These are phyloP conservation scores for Podaxis carcinomalis DNA, from an alignment of 768 basidiomycete genomes.

Conservation along the genomic window DNA sequence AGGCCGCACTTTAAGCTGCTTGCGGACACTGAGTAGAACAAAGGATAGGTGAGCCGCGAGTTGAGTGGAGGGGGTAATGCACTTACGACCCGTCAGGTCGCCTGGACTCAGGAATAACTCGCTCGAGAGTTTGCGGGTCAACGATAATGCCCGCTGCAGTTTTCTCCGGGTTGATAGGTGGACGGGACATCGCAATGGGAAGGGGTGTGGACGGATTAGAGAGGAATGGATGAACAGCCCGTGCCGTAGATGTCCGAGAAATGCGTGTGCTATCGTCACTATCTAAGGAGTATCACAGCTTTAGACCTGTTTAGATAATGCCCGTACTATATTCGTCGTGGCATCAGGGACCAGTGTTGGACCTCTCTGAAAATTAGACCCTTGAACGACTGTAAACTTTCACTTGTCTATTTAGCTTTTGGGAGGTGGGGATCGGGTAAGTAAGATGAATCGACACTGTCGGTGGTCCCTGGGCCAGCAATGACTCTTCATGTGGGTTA, in stretches of 20 bases:
- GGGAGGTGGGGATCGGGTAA: neutral
- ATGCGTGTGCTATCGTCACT: neutral
- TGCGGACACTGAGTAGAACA: constrained; percentile 58
- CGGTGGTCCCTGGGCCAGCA: neutral
- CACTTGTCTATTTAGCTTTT: neutral
- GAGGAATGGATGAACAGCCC: neutral
- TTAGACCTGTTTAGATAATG: neutral
- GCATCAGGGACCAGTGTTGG: neutral
- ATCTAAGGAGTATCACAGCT: neutral
- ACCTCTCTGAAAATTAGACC: no score
- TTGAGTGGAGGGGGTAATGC: constrained; percentile 13
- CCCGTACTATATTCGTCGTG: neutral
- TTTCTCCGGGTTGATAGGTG: constrained; percentile 69
- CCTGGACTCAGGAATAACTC: constrained; percentile 82
- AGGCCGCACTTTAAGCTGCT: constrained; percentile 84
- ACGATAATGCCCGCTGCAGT: constrained; percentile 75
- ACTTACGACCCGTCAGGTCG: constrained; percentile 84
- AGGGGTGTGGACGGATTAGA: constrained; percentile 6
- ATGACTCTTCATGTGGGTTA: neutral
- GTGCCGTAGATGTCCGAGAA: neutral
- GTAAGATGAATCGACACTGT: neutral
- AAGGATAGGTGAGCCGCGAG: constrained; percentile 13
- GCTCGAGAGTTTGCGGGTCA: constrained; percentile 81
- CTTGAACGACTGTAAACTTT: neutral
- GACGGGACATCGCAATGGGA: constrained; percentile 57